These are phyloP conservation scores for Macroventuria anomochaeta DNA, from an alignment of 2,329 filamentous ascomycete species.

Conservation along the genomic window DNA sequence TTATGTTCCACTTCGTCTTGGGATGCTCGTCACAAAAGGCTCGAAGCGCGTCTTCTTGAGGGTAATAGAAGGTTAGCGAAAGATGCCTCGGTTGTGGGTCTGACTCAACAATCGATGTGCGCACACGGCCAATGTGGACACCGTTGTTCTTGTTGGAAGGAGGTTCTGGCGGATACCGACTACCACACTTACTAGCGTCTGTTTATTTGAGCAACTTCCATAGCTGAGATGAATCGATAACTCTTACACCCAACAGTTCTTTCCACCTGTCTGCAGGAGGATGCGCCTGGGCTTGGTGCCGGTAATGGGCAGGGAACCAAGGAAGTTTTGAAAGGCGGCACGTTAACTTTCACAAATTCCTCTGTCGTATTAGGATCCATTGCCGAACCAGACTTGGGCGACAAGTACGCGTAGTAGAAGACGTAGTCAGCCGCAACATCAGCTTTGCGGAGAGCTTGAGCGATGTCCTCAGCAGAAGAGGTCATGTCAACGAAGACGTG, in stretches of 20 bases:
- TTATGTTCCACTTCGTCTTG: constrained; percentile 17
- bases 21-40: constrained; percentile 11
- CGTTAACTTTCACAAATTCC: constrained; percentile 17
- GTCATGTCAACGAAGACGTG: constrained; percentile 20
- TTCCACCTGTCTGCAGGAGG: constrained; percentile 22
- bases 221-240: no score
- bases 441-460: constrained; percentile 5
- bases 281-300: constrained; percentile 18
- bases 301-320: constrained; percentile 10
- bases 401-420: constrained; percentile 25
- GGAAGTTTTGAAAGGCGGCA: constrained; percentile 18
- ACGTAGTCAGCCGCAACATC: constrained; percentile 10
- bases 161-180: no score
- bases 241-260: no score
- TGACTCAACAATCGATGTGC: constrained; percentile 17
- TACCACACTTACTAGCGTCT: no score
- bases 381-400: constrained; percentile 11
- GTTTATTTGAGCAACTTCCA: no score
- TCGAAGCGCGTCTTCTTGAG: constrained; percentile 18
- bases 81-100: constrained; percentile 25
- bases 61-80: constrained; percentile 23
- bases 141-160: no score
- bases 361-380: constrained; percentile 13
- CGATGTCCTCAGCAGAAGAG: constrained; percentile 11
- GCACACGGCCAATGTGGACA: constrained; percentile 19